Base-by-base conservation (phyloP, 495 filamentous ascomycete genomes). In the Aspergillus ostianus region DNA sequence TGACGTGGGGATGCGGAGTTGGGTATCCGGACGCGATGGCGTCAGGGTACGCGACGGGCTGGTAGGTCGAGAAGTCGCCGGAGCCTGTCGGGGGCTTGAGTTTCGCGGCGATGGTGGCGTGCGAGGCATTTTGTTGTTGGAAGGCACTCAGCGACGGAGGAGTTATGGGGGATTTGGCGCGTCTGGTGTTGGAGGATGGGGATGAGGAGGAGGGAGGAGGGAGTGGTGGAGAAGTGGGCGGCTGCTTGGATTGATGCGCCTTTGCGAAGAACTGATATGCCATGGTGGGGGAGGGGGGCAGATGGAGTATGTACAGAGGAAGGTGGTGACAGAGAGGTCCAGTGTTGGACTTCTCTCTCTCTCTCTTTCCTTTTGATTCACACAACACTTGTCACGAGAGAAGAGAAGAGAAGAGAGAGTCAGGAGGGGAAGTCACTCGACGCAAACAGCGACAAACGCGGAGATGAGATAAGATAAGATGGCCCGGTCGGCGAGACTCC, bases 381-480 rank as follows among this genome's bases (percentile, higher is more conserved):
- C 23, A 4, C 30, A 3, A 3, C 7, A 32, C 7, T 1, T 32
- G 30, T 32, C 30, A 32, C 30, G 30, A 32, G 30, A 32, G 30
- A 32, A 12, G 10, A 12, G 10, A 8, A 30, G 29, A 30, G 30
- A 32, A 45, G 15, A 45, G 19, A 21, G 13, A 26, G 26, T 41
- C 53, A 67, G 45, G 19, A 56, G 32, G 36, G 47, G 50, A 55
- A 49, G 26, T 41, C 29, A 53, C 26, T 30, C 51, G 23, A 49
- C 32, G 32, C 46, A 48, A 60, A 47, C 46, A 58, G 53, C 51
- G 57, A 59, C 30, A 54, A 61, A 54, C 70, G 72, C 73, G 73
- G 77, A 75, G 75, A 74, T 75, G 67, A 70, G 73, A 76, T 75
- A 78, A 76, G 68, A 73, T 74, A 73, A 75, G 72, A 68, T 69